phyloP scores from a whole-genome alignment of 257 asterid species.

The Solanum virginianum region DNA sequence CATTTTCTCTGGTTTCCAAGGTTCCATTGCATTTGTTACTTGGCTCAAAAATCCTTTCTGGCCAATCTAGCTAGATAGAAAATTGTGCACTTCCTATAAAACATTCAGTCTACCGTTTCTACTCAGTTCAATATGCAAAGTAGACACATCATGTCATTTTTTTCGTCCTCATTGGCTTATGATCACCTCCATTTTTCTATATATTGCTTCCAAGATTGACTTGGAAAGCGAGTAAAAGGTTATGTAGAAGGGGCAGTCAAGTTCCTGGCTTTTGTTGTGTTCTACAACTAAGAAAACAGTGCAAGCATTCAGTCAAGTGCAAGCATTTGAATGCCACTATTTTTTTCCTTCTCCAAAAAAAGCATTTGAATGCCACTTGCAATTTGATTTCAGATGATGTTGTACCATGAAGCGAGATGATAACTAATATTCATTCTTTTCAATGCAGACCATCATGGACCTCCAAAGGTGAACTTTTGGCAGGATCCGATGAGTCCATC shows the following conservation, averaged over 20 bases:
- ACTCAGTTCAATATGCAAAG: neutral
- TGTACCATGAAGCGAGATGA: neutral
- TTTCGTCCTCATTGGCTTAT: neutral
- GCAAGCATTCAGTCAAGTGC: neutral
- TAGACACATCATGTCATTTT: neutral
- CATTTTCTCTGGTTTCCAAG: neutral
- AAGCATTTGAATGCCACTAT: neutral
- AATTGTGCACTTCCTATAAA: neutral
- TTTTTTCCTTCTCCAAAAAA: neutral
- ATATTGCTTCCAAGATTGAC: neutral
- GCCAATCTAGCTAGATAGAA: neutral
- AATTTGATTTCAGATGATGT: neutral
- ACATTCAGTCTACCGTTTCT: neutral
- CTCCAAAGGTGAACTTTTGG: constrained; percentile 56
- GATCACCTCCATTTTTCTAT: neutral
- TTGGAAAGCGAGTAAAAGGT: neutral
- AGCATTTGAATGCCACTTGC: neutral
- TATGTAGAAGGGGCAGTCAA: neutral
- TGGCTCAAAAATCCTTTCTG: neutral
- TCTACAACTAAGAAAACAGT: neutral
- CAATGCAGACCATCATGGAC: constrained; percentile 65
- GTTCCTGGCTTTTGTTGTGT: neutral
- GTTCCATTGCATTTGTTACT: neutral
- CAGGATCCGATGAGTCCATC: constrained; percentile 70
- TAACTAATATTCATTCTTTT: neutral